phyloP scores from a whole-genome alignment of 345 rosid species.

The Arabidopsis suecica region DNA sequence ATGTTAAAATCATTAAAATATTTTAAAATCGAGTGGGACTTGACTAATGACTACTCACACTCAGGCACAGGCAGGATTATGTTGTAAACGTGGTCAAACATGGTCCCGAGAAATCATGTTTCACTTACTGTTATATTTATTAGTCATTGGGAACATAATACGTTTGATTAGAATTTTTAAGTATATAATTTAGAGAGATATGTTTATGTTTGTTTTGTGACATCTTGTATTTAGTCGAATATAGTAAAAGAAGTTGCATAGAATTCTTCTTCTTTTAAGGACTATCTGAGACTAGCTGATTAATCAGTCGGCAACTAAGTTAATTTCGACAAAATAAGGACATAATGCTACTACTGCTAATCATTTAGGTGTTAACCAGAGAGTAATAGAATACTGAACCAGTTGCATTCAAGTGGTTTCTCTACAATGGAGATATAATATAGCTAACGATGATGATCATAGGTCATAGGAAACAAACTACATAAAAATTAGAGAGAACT shows the following conservation, averaged over 20 bases:
- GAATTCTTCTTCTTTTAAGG: background rate
- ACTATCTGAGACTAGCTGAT: background rate
- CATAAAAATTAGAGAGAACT: conserved; percentile 9
- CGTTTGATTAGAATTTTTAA: background rate
- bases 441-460: background rate
- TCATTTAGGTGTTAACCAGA: background rate
- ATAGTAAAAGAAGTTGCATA: background rate
- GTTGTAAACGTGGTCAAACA: conserved; percentile 33
- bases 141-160: no score
- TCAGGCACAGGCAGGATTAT: conserved; percentile 10
- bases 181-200: background rate
- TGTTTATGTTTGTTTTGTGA: background rate
- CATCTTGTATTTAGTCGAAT: background rate
- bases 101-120: conserved; percentile 14
- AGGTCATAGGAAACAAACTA: background rate
- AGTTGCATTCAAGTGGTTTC: conserved; percentile 12
- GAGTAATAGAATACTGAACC: background rate
- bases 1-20: background rate
- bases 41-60: background rate
- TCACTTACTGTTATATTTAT: background rate
- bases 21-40: conserved; percentile 1
- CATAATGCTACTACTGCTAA: background rate
- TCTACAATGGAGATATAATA: conserved; percentile 3
- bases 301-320: background rate
- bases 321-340: background rate